Conservation (phyloP, 495 filamentous ascomycete species). For the Aspergillus asperescens region DNA sequence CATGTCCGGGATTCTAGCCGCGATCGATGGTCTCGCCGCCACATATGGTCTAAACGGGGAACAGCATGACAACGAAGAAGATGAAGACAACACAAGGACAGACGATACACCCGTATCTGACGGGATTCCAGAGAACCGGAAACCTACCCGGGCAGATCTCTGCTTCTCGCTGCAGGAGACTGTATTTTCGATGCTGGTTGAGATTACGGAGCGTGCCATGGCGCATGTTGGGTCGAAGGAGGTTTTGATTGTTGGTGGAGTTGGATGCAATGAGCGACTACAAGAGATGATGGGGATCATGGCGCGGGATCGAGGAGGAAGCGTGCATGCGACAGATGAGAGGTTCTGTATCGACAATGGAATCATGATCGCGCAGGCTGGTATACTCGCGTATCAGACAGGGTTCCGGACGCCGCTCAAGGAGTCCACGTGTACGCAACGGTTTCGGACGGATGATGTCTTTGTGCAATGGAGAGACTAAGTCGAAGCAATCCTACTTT, state of each 20-base stretch:
- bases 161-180: slow-evolving; percentile 96
- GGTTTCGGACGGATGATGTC: slow-evolving; percentile 94
- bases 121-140: slow-evolving; percentile 29
- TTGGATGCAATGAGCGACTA: slow-evolving; percentile 92
- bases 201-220: slow-evolving; percentile 98
- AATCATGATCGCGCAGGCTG: slow-evolving; percentile 99
- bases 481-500: background rate
- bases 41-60: slow-evolving; percentile 47
- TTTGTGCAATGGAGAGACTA: slow-evolving; percentile 81
- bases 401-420: slow-evolving; percentile 71
- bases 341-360: slow-evolving; percentile 98
- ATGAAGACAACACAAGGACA: background rate
- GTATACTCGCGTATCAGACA: slow-evolving; percentile 73
- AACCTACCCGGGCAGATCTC: slow-evolving; percentile 75
- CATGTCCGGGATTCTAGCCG: slow-evolving; percentile 84
- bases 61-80: slow-evolving; percentile 32
- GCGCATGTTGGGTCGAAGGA: slow-evolving; percentile 88
- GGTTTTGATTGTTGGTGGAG: slow-evolving; percentile 94
- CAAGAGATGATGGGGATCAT: slow-evolving; percentile 99
- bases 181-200: slow-evolving; percentile 91
- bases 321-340: slow-evolving; percentile 91
- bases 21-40: slow-evolving; percentile 70
- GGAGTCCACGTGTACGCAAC: slow-evolving; percentile 85
- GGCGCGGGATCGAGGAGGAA: slow-evolving; percentile 85
- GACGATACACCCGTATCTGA: slow-evolving; percentile 4